phyloP scores from a whole-genome alignment of 371 early-diverging fungal genomes.

The Mucor racemosus region DNA sequence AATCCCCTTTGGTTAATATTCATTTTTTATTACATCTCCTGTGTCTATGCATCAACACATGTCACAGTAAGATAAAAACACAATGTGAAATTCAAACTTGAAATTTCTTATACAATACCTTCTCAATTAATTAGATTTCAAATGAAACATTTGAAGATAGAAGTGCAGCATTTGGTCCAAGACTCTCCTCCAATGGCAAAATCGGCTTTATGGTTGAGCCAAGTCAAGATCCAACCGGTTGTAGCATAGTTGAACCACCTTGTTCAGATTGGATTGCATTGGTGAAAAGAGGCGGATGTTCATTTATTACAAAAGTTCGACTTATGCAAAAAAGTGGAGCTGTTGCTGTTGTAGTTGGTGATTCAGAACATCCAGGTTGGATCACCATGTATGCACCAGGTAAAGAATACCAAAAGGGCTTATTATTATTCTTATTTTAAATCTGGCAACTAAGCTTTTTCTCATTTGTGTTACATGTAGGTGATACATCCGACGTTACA shows the following conservation, averaged over 20 bases:
- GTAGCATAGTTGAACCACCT: conserved; percentile 36
- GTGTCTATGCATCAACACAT: conserved; percentile 27
- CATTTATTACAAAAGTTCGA: conserved; percentile 86
- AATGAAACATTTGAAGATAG: conserved; percentile 59
- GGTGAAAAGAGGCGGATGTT: conserved; percentile 82
- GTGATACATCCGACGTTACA: conserved; percentile 71
- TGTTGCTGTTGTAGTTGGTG: conserved; percentile 86
- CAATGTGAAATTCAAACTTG: too few species aligned
- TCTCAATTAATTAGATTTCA: conserved; percentile 37
- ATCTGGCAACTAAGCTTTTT: conserved; percentile 5
- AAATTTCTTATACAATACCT: too few species aligned
- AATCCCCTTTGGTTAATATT: conserved; percentile 10
- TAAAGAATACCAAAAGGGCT: conserved; percentile 26
- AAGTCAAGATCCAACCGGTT: conserved; percentile 35
- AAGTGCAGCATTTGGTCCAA: conserved; percentile 66
- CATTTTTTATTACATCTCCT: background rate
- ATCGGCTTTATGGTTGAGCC: conserved; percentile 52
- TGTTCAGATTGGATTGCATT: conserved; percentile 75
- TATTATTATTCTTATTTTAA: background rate
- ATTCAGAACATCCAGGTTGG: conserved; percentile 64
- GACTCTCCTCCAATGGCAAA: conserved; percentile 56
- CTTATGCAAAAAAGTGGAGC: conserved; percentile 89
- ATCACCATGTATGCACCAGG: conserved; percentile 89
- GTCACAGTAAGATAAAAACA: conserved; percentile 15
- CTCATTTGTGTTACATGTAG: conserved; percentile 35